Conservation (phyloP, 345 rosid genomes). For the Mercurialis annua region DNA sequence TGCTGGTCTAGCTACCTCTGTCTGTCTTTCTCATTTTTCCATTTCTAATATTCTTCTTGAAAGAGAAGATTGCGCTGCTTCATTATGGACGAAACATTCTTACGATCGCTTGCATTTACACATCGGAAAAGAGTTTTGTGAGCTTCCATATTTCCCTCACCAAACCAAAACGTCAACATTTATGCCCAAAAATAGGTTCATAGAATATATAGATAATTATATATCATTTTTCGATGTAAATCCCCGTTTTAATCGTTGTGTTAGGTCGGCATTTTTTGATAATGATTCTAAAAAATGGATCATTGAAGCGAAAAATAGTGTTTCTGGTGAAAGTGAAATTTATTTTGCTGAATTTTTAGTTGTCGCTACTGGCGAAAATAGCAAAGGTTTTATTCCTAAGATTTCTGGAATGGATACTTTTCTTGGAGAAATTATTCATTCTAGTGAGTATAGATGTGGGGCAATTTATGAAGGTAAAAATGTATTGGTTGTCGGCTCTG, state of each 20-base stretch:
- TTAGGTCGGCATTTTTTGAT: neutral
- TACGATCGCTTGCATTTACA: neutral
- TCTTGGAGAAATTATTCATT: slow-evolving; percentile 5
- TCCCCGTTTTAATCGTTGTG: neutral
- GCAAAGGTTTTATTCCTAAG: neutral
- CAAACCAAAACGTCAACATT: neutral
- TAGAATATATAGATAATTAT: neutral
- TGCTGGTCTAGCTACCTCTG: neutral
- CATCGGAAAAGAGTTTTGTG: neutral
- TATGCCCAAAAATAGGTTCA: neutral
- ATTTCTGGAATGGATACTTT: slow-evolving; percentile 15
- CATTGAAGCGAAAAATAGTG: neutral
- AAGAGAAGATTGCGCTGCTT: neutral
- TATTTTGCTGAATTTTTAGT: slow-evolving; percentile 24
- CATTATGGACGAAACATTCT: neutral
- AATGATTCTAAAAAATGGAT: neutral
- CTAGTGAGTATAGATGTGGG: slow-evolving; percentile 13
- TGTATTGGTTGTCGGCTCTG: slow-evolving; percentile 19
- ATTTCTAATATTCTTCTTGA: neutral
- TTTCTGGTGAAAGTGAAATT: neutral
- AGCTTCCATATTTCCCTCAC: neutral
- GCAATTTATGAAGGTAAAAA: neutral
- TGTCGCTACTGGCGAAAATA: slow-evolving; percentile 19
- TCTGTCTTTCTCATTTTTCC: neutral
- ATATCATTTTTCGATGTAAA: neutral